Base-by-base conservation (phyloP, 768 basidiomycete genomes). In the Hericium coralloides region DNA sequence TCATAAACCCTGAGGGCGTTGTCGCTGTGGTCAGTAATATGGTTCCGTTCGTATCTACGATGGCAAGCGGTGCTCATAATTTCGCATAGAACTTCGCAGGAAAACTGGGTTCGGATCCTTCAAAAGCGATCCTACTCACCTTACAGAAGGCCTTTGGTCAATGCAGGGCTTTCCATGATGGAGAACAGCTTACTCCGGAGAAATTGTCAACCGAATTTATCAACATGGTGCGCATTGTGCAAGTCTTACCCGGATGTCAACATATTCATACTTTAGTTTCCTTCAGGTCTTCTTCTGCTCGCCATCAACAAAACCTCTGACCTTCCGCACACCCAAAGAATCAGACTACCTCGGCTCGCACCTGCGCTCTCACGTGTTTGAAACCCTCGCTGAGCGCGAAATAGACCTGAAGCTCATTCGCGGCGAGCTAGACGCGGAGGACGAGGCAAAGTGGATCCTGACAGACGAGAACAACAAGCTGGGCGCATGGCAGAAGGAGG, bases 91-190 rank as follows among this genome's bases (percentile, higher is more conserved):
- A 95, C 67, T 89, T 90, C 67, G 93, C 83, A 0, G 94, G 95
- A n/a, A 69, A 75, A 53, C 66, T 87, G 18, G 72, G 70, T 23
- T 87, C 87, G 0, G 71, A 78, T 49, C 76, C 90, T 0, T 80
- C 86, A 0, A 79, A 75, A 49, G 79, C 88, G 49, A 77, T 97
- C 39, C 68, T 88, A 6, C 68, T 77, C 22, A 98, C 95, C 0
- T 69, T 98, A 2, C 71, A 82, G 58, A 71, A 75, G 47, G 78
- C 75, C n/a, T 95, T 97, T 68, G 75, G 76, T 8, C 79, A 81
- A 62, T 98, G 95, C 66, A 81, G 92, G 20, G 85, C 79, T 2
- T 94, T 95, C 74, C 85, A 89, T 59, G 95, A 98, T 68, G 70
- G 74, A 6, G 68, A 82, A 17, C 73, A 70, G 14, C 58, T 66